Conservation (phyloP, 371 early-diverging fungal genomes). For the Dinochytrium kinnereticum region DNA sequence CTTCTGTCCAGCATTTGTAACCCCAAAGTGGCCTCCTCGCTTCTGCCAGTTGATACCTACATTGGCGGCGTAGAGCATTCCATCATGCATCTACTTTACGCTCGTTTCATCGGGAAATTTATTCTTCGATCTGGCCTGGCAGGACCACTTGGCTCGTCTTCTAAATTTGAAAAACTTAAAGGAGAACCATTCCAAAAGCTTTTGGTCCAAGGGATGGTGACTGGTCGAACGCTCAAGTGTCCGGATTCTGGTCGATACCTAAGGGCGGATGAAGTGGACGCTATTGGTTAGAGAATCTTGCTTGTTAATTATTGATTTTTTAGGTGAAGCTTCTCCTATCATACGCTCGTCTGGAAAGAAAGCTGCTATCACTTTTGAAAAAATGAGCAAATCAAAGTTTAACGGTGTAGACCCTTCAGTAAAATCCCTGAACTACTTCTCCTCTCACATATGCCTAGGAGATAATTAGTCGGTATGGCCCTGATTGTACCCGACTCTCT, state of each 20-base stretch:
- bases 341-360: constrained; percentile 67
- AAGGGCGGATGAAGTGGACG: constrained; percentile 76
- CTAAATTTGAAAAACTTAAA: constrained; percentile 44
- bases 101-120: constrained; percentile 89
- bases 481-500: constrained; percentile 85
- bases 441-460: constrained; percentile 41
- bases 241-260: constrained; percentile 79
- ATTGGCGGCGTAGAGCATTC: constrained; percentile 96
- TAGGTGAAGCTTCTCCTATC: constrained; percentile 61
- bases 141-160: constrained; percentile 32
- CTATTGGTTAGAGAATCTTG: constrained; percentile 46
- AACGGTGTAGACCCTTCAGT: constrained; percentile 91
- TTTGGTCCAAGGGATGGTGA: constrained; percentile 96
- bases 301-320: not conserved
- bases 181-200: constrained; percentile 85
- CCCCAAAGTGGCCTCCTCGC: constrained; percentile 58
- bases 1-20: constrained; percentile 68
- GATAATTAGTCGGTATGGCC: constrained; percentile 73
- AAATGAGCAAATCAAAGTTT: constrained; percentile 95
- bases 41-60: constrained; percentile 88
- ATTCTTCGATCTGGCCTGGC: constrained; percentile 57
- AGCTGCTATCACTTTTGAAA: constrained; percentile 78
- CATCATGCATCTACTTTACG: constrained; percentile 91
- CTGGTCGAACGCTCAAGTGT: constrained; percentile 83
- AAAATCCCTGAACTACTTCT: constrained; percentile 17